Evolutionary conservation across 2,329 filamentous ascomycete genomes (phyloP), one percentile per base, ranked within the genome.

Genomic region (Botrytis pseudocinerea): DNA sequence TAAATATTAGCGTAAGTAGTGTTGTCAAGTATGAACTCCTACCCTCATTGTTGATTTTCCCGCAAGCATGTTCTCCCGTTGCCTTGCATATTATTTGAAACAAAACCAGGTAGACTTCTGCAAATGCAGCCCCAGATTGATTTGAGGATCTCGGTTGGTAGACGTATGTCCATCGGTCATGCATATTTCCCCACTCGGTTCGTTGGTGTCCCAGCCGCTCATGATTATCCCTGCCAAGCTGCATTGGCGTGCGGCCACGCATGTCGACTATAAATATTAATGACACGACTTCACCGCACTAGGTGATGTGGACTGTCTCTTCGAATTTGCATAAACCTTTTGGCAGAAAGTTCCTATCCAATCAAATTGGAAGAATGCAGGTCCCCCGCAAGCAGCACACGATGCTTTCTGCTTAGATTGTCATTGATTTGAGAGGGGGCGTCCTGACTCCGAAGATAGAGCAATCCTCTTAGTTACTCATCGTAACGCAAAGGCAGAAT

Each of bases 161-260:
- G 63, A 66, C 46, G 46, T 66, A 35, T 54, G 40, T 22, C 32
- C 64, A 28, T 54, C 46, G 46, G 18, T 40, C 14, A 68, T 68
- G 64, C 46, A 54, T 51, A 68, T 40, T 28, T 42, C 64, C 35
- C 64, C 64, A 68, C 64, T 54, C 32, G 18, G 64, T 68, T 68
- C 46, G 14, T 54, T 54, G 64, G 35, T 54, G 46, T 9, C 32
- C 42, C 16, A 68, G n/a, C 46, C 46, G 32, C 46, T 66, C 25
- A 25, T 54, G 46, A 66, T 40, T 28, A 40, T 9, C 64, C 64
- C 22, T 40, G 46, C 64, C 28, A 64, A 64, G 46, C 25, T 44
- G 25, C 46, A 54, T 68, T 68, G 28, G 16, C n/a, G 65, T 42
- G 25, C 32, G 64, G 65, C 65, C 48, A 68, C 65, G 65, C 65